These are phyloP conservation scores for Amanita fuliginea DNA, from an alignment of 768 basidiomycete genomes.

Conservation along the genomic window DNA sequence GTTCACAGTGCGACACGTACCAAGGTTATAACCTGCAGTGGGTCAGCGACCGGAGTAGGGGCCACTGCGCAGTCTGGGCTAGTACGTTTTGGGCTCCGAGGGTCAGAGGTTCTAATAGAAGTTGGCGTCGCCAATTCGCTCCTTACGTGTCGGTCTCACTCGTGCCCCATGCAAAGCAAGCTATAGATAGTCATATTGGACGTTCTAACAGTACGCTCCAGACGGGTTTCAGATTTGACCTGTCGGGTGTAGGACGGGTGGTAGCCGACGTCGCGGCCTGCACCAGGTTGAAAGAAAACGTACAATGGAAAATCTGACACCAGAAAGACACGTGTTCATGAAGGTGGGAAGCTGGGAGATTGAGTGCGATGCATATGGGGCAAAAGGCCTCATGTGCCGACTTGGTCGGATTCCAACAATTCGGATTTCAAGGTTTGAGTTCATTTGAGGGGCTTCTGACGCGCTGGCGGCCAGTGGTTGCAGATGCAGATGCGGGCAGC, in stretches of 20 bases:
- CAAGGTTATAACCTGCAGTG: neutral
- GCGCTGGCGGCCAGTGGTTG: neutral
- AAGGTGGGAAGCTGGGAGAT: neutral
- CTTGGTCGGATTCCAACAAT: constrained; percentile 1
- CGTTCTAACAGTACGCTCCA: neutral
- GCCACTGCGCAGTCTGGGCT: neutral
- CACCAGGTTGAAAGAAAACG: neutral
- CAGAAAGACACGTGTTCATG: neutral
- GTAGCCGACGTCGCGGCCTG: neutral
- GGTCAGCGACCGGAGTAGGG: neutral
- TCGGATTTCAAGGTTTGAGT: constrained; percentile 1
- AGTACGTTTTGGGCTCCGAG: neutral
- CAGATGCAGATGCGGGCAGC: neutral
- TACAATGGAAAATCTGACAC: neutral
- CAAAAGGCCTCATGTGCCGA: neutral
- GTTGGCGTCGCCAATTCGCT: neutral
- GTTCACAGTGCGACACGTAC: neutral
- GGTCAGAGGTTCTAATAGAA: neutral
- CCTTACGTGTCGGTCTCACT: neutral
- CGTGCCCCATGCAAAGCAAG: neutral
- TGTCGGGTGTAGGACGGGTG: neutral
- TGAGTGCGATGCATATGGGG: neutral
- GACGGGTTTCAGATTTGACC: neutral
- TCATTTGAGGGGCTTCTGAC: neutral
- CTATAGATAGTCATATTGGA: constrained; percentile 1